Evolutionary conservation across 1,139 yeast genomes (phyloP).

Genomic region (Sugiyamaella paludigena): DNA sequence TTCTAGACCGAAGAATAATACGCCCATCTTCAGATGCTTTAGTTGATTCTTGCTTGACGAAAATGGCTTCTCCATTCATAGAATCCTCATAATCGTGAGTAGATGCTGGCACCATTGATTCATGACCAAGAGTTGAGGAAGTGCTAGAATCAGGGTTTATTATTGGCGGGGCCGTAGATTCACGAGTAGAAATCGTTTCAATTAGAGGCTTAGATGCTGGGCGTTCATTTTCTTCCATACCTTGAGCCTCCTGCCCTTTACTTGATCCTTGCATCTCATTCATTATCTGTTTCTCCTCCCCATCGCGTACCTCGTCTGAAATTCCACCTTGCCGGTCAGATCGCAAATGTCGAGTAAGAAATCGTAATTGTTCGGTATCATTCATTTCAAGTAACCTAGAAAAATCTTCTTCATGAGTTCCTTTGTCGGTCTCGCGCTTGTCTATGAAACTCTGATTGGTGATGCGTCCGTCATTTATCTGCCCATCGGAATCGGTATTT

Average conservation of each 20-base stretch:
- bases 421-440: neutral
- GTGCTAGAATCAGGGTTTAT: no score
- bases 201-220: neutral
- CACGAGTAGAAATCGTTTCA: no score
- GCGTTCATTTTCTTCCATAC: neutral
- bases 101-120: no score
- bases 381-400: conserved; percentile 10
- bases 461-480: neutral
- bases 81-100: no score
- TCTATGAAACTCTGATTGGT: neutral
- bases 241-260: no score
- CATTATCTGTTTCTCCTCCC: neutral
- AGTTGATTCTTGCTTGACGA: no score
- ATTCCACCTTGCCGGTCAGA: conserved; percentile 1
- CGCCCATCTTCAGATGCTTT: neutral
- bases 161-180: no score
- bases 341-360: conserved; percentile 8
- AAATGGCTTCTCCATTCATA: no score
- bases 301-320: no score
- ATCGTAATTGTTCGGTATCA: conserved; percentile 8
- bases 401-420: conserved; percentile 4
- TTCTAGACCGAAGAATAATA: neutral
- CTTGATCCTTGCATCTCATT: no score
- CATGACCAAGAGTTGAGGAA: no score
- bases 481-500: neutral